Base-by-base conservation (phyloP, 2,329 filamentous ascomycete genomes). In the Diaporthe aspalathi region DNA sequence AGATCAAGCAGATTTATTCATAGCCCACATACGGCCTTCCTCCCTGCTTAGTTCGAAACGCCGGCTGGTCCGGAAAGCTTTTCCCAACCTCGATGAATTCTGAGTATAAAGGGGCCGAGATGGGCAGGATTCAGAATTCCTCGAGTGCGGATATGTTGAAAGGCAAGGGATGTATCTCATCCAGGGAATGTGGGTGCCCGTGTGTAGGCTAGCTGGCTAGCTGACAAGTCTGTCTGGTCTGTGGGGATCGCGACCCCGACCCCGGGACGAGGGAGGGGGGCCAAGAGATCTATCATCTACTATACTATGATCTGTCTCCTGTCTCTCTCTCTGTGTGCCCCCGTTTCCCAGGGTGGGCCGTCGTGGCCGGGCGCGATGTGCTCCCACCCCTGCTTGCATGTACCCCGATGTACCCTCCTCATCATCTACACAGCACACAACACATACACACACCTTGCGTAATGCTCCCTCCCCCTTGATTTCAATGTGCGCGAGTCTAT, bases 281-380 rank as follows among this genome's bases (percentile, higher is more conserved):
- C 60, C 60, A 65, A 65, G 60, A 65, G 43, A 65, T 65, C 60
- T 35, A 14, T 63, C 43, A n/a, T n/a, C n/a, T n/a, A n/a, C n/a
- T n/a, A n/a, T n/a, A n/a, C n/a, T n/a, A 35, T 5, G 5, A 35
- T 5, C 5, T 35, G 32, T 35, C 32, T 35, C 5, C 5, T 35
- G 32, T 9, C 7, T 38, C 35, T 38, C 35, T 38, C 35, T 9
- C 5, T 35, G 5, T 35, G 5, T 9, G 7, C 60, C 45, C 60
- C 50, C 60, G 60, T 65, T 65, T 65, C 45, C 60, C 43, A 63
- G 29, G 60, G 9, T 22, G 40, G 40, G 24, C 12, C 38, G 5
- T 22, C 17, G 40, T 35, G n/a, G n/a, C n/a, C n/a, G n/a, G n/a
- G n/a, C n/a, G n/a, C n/a, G n/a, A n/a, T n/a, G n/a, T n/a, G n/a